Evolutionary conservation across 139 green algal species (phyloP).

Genomic region (Tetradesmus obliquus): DNA sequence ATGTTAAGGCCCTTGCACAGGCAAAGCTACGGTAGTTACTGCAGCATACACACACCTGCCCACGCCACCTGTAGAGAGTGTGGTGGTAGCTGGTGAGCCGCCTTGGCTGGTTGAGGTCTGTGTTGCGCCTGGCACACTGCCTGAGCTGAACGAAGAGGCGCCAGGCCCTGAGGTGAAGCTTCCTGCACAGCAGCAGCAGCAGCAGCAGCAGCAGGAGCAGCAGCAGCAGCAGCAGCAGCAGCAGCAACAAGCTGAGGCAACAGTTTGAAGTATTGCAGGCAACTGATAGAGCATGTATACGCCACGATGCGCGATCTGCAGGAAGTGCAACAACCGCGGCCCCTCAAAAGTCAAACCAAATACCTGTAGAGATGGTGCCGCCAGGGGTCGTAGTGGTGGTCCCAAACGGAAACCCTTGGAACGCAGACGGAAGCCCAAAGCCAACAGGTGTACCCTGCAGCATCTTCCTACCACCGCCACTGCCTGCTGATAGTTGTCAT

Average conservation of each 20-base stretch:
- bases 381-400: not conserved
- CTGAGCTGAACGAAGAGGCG: not conserved
- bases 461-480: not conserved
- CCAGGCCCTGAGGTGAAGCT: constrained; percentile 1
- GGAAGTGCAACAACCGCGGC: too few relatives aligned
- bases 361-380: not conserved
- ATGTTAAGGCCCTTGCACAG: not conserved
- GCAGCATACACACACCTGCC: not conserved
- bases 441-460: not conserved
- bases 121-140: constrained; percentile 8
- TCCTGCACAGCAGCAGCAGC: not conserved
- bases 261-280: too few relatives aligned
- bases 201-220: too few relatives aligned
- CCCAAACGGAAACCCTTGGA: not conserved
- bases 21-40: not conserved
- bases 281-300: too few relatives aligned
- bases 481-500: not conserved
- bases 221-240: too few relatives aligned
- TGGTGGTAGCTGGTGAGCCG: not conserved
- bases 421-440: not conserved
- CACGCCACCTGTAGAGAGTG: constrained; percentile 12
- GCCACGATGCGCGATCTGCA: too few relatives aligned
- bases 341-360: too few relatives aligned
- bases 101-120: constrained; percentile 31
- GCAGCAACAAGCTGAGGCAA: too few relatives aligned